Evolutionary conservation across 306 rosid genomes (phyloP), one percentile per base, ranked within the genome.

Genomic region (Coriaria nepalensis): DNA sequence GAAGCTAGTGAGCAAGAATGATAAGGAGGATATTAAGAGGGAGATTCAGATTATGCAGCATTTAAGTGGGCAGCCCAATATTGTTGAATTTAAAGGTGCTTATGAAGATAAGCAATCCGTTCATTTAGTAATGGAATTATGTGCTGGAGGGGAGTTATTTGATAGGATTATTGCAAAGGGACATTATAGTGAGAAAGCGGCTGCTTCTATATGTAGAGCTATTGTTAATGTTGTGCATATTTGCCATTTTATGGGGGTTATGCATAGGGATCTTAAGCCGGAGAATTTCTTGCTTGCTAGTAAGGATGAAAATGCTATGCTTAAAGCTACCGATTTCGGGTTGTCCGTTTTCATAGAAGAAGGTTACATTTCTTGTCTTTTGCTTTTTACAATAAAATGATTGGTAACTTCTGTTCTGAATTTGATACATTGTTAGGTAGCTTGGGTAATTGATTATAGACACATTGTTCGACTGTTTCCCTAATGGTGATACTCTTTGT

Each of bases 61-160:
- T 73, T 58, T 86, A 75, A 79, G 88, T 49, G 93, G 96, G 47
- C 96, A 86, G 43, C 66, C 93, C 9, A 86, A 81, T 55, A 74
- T 81, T 74, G 96, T 86, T 43, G 96, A 86, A 64, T 86, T 86
- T 55, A 76, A 74, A 57, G 93, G 93, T 32, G 63, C 79, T 58
- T 86, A 73, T 64, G 96, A 86, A 72, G 96, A 82, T 43, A 79
- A 61, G 68, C 62, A 65, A 0, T 72, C 90, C 0, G 93, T 86
- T 43, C 81, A 82, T 66, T 60, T 86, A 52, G 83, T 80, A 6
- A 86, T 86, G 88, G 96, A 86, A 60, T 67, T 86, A 6, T 86
- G 95, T 56, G 93, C 80, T 2, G 96, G 96, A 50, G 96, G 93
- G 13, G 93, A 86, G 54, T 85, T 86, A n/a, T 82, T 86, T 60